A percentile compares a stretch with the other conserved stretches of the same genome.
These are phyloP conservation scores for Trichoderma sp. DNA, from an alignment of 2,329 filamentous ascomycete species.

Conservation along the genomic window DNA sequence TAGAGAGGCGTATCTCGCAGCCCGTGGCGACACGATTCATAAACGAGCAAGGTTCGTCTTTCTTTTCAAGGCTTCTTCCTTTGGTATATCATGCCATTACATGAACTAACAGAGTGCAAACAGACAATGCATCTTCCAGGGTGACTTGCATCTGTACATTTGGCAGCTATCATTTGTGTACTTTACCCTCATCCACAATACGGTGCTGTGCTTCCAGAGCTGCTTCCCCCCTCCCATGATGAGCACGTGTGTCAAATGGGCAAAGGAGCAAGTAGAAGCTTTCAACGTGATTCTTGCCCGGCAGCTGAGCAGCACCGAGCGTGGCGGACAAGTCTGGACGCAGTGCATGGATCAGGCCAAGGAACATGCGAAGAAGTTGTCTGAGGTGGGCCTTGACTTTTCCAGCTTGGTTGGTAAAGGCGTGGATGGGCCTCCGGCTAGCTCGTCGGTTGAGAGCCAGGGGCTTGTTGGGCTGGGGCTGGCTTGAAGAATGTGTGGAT, in stretches of 20 bases:
- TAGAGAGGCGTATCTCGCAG: constrained; percentile 80
- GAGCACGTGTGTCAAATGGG: constrained; percentile 96
- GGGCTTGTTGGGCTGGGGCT: constrained; percentile 37
- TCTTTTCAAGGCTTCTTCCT: neutral
- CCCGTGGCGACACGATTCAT: constrained; percentile 75
- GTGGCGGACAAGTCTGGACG: constrained; percentile 73
- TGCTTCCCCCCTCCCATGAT: constrained; percentile 87
- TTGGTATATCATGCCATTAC: neutral
- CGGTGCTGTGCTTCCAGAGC: constrained; percentile 80
- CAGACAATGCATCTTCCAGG: constrained; percentile 93
- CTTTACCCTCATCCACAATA: constrained; percentile 92
- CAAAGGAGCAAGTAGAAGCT: constrained; percentile 89
- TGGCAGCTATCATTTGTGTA: constrained; percentile 95
- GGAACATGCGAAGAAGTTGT: constrained; percentile 76
- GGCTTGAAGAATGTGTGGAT: constrained; percentile 21
- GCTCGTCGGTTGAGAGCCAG: constrained; percentile 25
- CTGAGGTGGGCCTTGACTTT: constrained; percentile 89
- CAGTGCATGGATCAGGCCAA: constrained; percentile 81
- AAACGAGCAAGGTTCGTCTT: constrained; percentile 72
- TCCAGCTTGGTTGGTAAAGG: constrained; percentile 73
- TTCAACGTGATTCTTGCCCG: constrained; percentile 83
- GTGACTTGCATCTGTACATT: constrained; percentile 88
- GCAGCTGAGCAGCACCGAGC: constrained; percentile 84
- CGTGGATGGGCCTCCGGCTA: constrained; percentile 36
- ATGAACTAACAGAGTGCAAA: neutral